Base-by-base conservation (phyloP, 2,329 filamentous ascomycete species). In the Botrytis elliptica region DNA sequence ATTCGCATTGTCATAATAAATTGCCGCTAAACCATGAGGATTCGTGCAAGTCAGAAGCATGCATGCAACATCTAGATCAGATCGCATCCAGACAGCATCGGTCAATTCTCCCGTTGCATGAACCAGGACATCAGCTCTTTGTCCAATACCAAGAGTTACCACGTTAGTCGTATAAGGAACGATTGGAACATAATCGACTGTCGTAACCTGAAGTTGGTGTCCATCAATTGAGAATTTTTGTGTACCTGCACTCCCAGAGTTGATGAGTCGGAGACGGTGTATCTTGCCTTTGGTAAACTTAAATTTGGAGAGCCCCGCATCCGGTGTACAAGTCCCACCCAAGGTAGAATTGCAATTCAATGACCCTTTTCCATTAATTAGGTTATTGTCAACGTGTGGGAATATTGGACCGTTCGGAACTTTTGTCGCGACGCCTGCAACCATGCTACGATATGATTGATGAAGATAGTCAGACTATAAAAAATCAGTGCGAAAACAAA, bases 81-180 rank as follows among this genome's bases (percentile, higher is more conserved):
- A 84, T 60, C 89, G 86, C 84, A 91, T 88, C 88, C 88, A 91
- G 77, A 87, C 89, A 3, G 87, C 82, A n/a, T 83, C 82, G 14
- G 82, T 82, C 2, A 83, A 77, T n/a, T 82, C 79, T 5, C 83
- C 85, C 71, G 86, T 79, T n/a, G 86, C 87, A 36, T 82, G 85
- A 73, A 89, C 85, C 8, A 87, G 75, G 79, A 81, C 75, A 74
- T 81, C 79, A 74, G 79, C 82, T 72, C 83, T 81, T 77, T 90
- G 88, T 60, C 87, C 88, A 68, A 86, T 85, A 7, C 81, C 83
- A 66, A 88, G 79, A 52, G 82, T 82, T 1, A 89, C 71, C 36
- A 82, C 81, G 0, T 83, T 82, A 1, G 88, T 86, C 0, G 81
- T 82, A 75, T 86, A 91, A 0, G 89, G 88, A 40, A 82, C 76